Conservation (phyloP, 441 rosid species). For the Croton setiger region DNA sequence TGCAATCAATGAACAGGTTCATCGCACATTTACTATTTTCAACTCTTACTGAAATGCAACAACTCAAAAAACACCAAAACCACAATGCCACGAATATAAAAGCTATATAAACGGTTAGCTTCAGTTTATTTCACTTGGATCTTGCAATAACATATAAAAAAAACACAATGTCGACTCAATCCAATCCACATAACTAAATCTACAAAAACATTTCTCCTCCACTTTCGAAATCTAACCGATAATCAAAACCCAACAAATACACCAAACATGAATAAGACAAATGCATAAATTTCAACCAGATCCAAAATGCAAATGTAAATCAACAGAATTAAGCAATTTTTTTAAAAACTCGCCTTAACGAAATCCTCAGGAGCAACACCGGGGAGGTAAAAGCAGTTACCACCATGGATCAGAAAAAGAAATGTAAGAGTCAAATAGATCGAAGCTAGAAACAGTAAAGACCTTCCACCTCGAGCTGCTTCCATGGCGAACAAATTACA, state of each 20-base stretch:
- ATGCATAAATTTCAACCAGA: neutral
- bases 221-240: neutral
- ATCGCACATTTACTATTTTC: neutral
- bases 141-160: neutral
- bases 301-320: constrained; percentile 1
- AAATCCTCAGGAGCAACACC: constrained; percentile 95
- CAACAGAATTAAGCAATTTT: neutral
- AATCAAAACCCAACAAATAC: neutral
- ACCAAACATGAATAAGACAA: neutral
- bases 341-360: constrained; percentile 42
- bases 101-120: neutral
- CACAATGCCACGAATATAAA: neutral
- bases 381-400: constrained; percentile 81
- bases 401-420: constrained; percentile 41
- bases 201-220: neutral
- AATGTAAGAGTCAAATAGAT: constrained; percentile 30
- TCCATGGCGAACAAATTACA: constrained; percentile 35
- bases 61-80: neutral
- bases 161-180: neutral
- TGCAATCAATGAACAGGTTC: neutral
- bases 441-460: constrained; percentile 12
- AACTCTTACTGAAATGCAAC: neutral
- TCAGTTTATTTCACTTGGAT: neutral
- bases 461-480: constrained; percentile 28
- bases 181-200: neutral